phyloP scores from a whole-genome alignment of 1,284 basidiomycete species.

The Caloboletus inedulis region DNA sequence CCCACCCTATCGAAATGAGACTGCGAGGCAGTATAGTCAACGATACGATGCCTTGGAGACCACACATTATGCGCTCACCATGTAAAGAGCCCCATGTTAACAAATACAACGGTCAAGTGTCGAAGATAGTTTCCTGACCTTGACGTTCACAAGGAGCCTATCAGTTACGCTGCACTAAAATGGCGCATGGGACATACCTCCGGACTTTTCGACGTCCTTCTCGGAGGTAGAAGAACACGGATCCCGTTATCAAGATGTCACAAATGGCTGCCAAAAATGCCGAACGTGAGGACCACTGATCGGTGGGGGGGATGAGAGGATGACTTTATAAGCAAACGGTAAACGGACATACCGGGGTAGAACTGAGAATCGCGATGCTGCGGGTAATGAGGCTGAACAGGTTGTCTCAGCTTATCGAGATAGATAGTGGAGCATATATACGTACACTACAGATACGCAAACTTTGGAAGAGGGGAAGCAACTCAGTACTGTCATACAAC shows the following conservation, averaged over 20 bases:
- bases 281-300: slow-evolving; percentile 14
- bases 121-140: slow-evolving; percentile 12
- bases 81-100: background rate
- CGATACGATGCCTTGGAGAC: background rate
- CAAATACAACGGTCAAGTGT: slow-evolving; percentile 3
- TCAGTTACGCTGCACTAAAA: background rate
- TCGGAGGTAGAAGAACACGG: slow-evolving; percentile 21
- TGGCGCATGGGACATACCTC: background rate
- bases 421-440: background rate
- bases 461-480: background rate
- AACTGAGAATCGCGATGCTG: background rate
- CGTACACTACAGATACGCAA: slow-evolving; percentile 1
- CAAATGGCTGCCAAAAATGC: slow-evolving; percentile 13
- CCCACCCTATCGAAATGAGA: slow-evolving; percentile 15
- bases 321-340: background rate
- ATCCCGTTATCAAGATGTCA: slow-evolving; percentile 17
- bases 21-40: background rate
- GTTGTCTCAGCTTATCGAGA: background rate
- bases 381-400: background rate
- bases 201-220: slow-evolving; percentile 7
- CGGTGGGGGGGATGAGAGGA: background rate
- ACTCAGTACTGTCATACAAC: background rate
- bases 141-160: background rate
- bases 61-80: slow-evolving; percentile 1
- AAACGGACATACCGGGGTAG: background rate